Conservation (phyloP, 2,329 filamentous ascomycete genomes). For the Penicillium polonicum region DNA sequence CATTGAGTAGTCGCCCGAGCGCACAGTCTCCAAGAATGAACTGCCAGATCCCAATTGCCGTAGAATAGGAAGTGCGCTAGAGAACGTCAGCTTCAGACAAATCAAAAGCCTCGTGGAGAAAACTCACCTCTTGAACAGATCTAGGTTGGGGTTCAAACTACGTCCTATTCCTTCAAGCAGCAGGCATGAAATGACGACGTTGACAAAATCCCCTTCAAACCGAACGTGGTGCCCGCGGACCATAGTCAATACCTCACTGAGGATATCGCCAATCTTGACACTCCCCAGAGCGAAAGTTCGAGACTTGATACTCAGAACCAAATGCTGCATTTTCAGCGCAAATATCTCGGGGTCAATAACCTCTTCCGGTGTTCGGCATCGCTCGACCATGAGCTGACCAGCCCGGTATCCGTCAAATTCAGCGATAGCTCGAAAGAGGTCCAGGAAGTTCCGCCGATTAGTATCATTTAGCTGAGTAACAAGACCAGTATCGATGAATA, state of each 20-base stretch:
- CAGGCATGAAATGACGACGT: conserved; percentile 93
- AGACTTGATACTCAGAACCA: conserved; percentile 87
- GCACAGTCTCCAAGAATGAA: conserved; percentile 58
- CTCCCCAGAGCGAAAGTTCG: conserved; percentile 88
- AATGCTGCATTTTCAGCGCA: conserved; percentile 92
- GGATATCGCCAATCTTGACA: conserved; percentile 92
- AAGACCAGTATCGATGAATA: conserved; percentile 95
- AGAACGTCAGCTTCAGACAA: conserved; percentile 7
- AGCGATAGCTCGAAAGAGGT: conserved; percentile 91
- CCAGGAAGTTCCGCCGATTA: conserved; percentile 88
- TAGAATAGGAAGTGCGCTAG: conserved; percentile 82
- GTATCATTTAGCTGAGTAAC: conserved; percentile 87
- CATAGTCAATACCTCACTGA: conserved; percentile 88
- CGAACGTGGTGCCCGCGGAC: conserved; percentile 89
- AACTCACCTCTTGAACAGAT: conserved; percentile 72
- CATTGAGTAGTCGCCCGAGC: conserved; percentile 76
- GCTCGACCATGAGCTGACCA: conserved; percentile 91
- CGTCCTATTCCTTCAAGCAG: conserved; percentile 92
- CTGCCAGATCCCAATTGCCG: conserved; percentile 73
- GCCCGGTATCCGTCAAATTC: conserved; percentile 97
- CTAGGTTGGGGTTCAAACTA: conserved; percentile 78
- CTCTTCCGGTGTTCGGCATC: conserved; percentile 86
- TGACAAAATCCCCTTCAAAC: conserved; percentile 95
- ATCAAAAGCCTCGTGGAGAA: not conserved
- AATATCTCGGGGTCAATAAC: conserved; percentile 90